Evolutionary conservation across 208 protist species (phyloP).

Genomic region (Porcisia deanei): DNA sequence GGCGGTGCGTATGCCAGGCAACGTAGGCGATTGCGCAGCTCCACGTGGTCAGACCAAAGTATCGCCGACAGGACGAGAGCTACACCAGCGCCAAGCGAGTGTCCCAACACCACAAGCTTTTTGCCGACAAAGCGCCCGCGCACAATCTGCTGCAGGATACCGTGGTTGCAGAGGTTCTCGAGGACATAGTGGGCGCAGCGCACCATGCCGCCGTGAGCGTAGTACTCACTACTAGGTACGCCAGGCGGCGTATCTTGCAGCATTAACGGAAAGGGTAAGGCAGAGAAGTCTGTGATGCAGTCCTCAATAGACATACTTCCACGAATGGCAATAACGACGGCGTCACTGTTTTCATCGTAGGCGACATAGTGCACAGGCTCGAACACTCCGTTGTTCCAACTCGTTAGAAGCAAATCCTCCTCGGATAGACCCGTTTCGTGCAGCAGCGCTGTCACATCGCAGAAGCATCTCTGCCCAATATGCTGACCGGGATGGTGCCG

Average conservation of each 20-base stretch:
- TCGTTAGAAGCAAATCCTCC: constrained; percentile 72
- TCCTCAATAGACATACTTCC: constrained; percentile 89
- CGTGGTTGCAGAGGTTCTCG: constrained; percentile 48
- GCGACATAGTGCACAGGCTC: constrained; percentile 82
- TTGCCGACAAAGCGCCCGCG: constrained; percentile 37
- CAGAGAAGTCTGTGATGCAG: constrained; percentile 79
- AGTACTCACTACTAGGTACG: constrained; percentile 51
- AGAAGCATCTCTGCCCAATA: constrained; percentile 51
- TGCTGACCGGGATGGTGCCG: constrained; percentile 44
- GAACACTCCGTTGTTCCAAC: constrained; percentile 71
- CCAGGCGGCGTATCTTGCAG: constrained; percentile 30
- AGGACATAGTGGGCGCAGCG: constrained; percentile 62
- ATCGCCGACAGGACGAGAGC: constrained; percentile 70
- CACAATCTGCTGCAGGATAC: constrained; percentile 57
- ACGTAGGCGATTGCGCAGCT: constrained; percentile 56
- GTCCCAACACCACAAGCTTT: constrained; percentile 73
- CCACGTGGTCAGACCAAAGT: constrained; percentile 47
- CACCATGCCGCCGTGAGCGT: constrained; percentile 85
- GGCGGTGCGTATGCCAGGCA: constrained; percentile 85
- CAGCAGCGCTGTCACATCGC: constrained; percentile 68
- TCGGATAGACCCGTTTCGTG: constrained; percentile 53
- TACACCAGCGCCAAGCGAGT: constrained; percentile 88
- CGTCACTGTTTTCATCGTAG: constrained; percentile 52
- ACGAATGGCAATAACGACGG: constrained; percentile 78
- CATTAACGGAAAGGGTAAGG: constrained; percentile 42